Evolutionary conservation across 441 rosid species (phyloP).

Genomic region (Melastoma candidum): DNA sequence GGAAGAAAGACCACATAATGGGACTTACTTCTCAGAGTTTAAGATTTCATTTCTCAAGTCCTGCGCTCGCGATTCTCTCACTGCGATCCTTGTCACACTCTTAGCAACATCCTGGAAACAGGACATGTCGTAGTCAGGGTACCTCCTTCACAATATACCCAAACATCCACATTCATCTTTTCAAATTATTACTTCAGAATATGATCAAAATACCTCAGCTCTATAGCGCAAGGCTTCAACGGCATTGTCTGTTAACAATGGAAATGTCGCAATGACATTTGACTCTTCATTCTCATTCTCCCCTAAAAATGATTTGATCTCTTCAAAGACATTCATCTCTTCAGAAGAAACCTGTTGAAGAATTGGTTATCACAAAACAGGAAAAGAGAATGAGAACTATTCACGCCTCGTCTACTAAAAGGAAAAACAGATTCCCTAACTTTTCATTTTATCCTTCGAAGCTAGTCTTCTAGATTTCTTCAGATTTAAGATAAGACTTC

Average conservation of each 20-base stretch:
- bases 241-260: slow-evolving; percentile 68
- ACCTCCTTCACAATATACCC: too few relatives aligned
- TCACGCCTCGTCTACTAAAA: too few relatives aligned
- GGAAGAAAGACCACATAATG: neutral
- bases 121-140: too few relatives aligned
- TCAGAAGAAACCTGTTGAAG: slow-evolving; percentile 60
- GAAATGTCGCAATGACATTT: slow-evolving; percentile 46
- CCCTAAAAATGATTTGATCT: slow-evolving; percentile 59
- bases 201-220: slow-evolving; percentile 59
- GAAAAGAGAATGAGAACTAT: too few relatives aligned
- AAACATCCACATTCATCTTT: too few relatives aligned
- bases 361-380: slow-evolving; percentile 6
- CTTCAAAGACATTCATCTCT: slow-evolving; percentile 77
- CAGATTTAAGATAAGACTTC: too few relatives aligned
- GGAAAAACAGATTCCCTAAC: too few relatives aligned
- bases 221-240: slow-evolving; percentile 89
- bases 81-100: slow-evolving; percentile 79
- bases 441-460: too few relatives aligned
- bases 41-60: slow-evolving; percentile 86
- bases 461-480: too few relatives aligned
- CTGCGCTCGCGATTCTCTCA: slow-evolving; percentile 87
- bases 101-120: slow-evolving; percentile 66
- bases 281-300: slow-evolving; percentile 43
- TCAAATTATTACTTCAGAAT: too few relatives aligned
- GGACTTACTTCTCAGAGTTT: slow-evolving; percentile 81